These are phyloP conservation scores for Aspergillus sp. DNA, from an alignment of 2,329 filamentous ascomycete species.

Conservation along the genomic window DNA sequence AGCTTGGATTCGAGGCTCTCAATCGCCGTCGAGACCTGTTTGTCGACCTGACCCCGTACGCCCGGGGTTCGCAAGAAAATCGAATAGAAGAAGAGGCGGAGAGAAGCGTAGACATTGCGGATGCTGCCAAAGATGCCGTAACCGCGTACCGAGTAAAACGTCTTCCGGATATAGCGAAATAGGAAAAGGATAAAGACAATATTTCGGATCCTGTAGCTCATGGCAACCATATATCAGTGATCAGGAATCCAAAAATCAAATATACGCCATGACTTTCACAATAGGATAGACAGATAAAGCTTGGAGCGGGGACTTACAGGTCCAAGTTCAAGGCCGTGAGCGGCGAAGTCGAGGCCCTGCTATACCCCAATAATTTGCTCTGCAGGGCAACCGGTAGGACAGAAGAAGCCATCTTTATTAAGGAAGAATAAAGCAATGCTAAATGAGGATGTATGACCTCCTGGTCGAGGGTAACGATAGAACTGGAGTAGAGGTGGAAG, in stretches of 20 bases:
- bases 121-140: constrained; percentile 79
- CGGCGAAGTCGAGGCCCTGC: constrained; percentile 27
- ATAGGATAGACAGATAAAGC: neutral
- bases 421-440: constrained; percentile 1
- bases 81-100: constrained; percentile 72
- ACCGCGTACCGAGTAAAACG: constrained; percentile 79
- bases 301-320: constrained; percentile 30
- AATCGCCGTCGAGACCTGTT: constrained; percentile 75
- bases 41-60: constrained; percentile 78
- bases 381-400: constrained; percentile 39
- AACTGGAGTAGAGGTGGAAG: no score
- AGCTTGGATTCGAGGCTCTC: constrained; percentile 80
- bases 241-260: neutral
- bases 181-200: constrained; percentile 86
- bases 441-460: no score
- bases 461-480: no score
- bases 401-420: constrained; percentile 34
- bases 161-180: constrained; percentile 73
- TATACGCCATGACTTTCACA: neutral
- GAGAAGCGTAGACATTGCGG: constrained; percentile 65
- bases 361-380: constrained; percentile 38
- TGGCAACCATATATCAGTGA: constrained; percentile 5
- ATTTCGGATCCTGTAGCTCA: constrained; percentile 64
- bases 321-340: constrained; percentile 33
- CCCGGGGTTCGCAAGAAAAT: constrained; percentile 82